These are phyloP conservation scores for Arthrobotrys conoides DNA, from an alignment of 2,329 filamentous ascomycete species.

Conservation along the genomic window DNA sequence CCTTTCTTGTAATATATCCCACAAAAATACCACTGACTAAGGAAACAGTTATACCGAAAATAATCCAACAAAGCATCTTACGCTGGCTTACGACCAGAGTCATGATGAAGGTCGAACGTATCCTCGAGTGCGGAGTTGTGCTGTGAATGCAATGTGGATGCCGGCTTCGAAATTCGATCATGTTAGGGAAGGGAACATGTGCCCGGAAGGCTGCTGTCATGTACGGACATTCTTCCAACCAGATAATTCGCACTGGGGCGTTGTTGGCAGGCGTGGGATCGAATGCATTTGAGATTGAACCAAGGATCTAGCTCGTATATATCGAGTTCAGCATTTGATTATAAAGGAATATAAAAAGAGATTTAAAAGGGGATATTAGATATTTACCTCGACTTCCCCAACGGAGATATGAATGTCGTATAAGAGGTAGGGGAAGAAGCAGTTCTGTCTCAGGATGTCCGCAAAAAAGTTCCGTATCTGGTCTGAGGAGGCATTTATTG, in stretches of 20 bases:
- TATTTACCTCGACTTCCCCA: neutral
- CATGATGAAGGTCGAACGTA: neutral
- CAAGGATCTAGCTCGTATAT: neutral
- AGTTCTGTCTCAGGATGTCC: neutral
- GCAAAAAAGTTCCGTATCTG: neutral
- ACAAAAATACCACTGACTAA: neutral
- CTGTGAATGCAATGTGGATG: neutral
- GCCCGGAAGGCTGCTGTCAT: neutral
- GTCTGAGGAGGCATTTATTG: neutral
- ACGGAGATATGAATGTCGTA: neutral
- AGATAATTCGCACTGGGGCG: neutral
- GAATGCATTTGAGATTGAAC: neutral
- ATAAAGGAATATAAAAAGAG: too few species aligned
- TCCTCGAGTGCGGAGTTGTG: neutral
- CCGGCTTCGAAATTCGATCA: neutral
- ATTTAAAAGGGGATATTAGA: neutral
- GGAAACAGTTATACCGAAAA: conserved; percentile 1
- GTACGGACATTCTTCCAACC: neutral
- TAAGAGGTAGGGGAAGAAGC: neutral
- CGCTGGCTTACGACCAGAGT: neutral
- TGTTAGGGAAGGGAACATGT: neutral
- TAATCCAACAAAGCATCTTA: conserved; percentile 8
- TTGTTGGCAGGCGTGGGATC: neutral
- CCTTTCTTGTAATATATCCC: neutral
- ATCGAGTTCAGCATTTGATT: neutral